A percentile compares a stretch with the other conserved stretches of the same genome.
These are phyloP conservation scores for Aspergillus sp. DNA, from an alignment of 2,329 filamentous ascomycete genomes.

Conservation along the genomic window DNA sequence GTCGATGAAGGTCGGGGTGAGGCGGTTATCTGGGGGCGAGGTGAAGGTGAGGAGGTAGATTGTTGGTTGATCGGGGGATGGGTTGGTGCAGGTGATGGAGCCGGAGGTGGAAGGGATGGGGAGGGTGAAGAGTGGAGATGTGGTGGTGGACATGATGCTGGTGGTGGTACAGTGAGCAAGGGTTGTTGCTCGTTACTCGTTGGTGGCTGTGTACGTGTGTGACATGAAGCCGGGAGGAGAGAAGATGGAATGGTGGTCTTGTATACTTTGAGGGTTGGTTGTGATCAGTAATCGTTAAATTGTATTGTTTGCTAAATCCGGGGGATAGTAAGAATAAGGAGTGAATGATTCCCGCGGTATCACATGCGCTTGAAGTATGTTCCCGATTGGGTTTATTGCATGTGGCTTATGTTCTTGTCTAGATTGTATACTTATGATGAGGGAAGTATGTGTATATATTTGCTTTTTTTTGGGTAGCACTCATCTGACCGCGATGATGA, in stretches of 20 bases:
- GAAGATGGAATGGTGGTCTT: background rate
- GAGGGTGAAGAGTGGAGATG: constrained; percentile 58
- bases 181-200: background rate
- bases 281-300: background rate
- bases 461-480: background rate
- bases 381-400: background rate
- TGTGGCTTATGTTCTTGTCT: background rate
- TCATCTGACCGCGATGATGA: background rate
- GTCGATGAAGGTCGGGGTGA: constrained; percentile 68
- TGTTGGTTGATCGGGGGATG: constrained; percentile 46
- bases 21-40: constrained; percentile 73
- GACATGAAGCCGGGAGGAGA: background rate
- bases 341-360: background rate
- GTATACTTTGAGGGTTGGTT: background rate
- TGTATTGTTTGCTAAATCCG: background rate
- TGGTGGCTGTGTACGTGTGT: background rate
- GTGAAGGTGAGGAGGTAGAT: constrained; percentile 74
- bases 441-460: background rate
- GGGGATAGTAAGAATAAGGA: background rate
- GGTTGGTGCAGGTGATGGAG: constrained; percentile 63
- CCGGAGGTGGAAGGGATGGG: constrained; percentile 59
- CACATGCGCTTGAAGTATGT: background rate
- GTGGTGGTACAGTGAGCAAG: background rate
- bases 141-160: constrained; percentile 21
- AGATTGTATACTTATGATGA: background rate